A percentile compares a stretch with the other conserved stretches of the same genome.
Conservation (phyloP, 2,329 filamentous ascomycete species). For the Sclerotiophoma versabilis region DNA sequence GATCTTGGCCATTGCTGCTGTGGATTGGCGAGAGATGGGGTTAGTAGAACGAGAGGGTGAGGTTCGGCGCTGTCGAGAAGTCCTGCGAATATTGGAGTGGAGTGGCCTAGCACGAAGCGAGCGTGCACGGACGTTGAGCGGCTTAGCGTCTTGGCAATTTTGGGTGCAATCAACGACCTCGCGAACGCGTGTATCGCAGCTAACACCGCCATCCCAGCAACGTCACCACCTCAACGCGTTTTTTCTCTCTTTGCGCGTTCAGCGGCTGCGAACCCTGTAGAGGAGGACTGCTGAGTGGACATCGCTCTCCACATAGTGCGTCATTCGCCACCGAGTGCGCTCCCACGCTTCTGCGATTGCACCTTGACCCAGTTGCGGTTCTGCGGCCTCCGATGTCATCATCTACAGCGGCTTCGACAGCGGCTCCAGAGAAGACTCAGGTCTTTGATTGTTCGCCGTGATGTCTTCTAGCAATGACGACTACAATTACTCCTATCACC, state of each 20-base stretch:
- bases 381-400: background rate
- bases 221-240: slow-evolving; percentile 7
- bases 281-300: background rate
- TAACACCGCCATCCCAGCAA: slow-evolving; percentile 11
- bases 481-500: slow-evolving; percentile 37
- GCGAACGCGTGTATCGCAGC: slow-evolving; percentile 22
- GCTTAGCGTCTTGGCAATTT: background rate
- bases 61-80: slow-evolving; percentile 23
- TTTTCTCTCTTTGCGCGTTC: background rate
- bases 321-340: background rate
- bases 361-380: background rate
- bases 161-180: slow-evolving; percentile 13
- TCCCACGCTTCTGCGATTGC: background rate
- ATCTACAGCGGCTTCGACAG: background rate
- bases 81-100: slow-evolving; percentile 24
- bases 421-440: background rate
- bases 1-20: slow-evolving; percentile 74
- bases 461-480: slow-evolving; percentile 42
- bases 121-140: slow-evolving; percentile 1
- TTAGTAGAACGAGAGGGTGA: slow-evolving; percentile 28
- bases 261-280: background rate
- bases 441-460: background rate
- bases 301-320: background rate
- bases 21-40: slow-evolving; percentile 42
- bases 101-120: slow-evolving; percentile 15